Percentiles rank a stretch among this genome's conserved stretches.
Evolutionary conservation across 306 rosid species (phyloP).

Genomic region (Hippophae tibetana): DNA sequence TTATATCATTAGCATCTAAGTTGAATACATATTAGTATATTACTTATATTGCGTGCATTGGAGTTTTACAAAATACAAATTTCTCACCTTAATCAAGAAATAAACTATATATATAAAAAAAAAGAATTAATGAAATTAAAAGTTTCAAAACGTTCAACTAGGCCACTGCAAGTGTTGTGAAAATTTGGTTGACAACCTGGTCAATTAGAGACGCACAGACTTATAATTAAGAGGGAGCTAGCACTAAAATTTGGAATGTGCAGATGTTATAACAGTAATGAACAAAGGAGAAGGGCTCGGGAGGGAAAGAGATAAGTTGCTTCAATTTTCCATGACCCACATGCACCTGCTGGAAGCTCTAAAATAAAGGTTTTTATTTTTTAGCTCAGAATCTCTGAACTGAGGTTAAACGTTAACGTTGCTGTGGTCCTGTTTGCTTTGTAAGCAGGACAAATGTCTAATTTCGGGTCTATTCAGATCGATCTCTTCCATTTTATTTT

Average conservation of each 20-base stretch:
- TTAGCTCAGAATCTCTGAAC: slow-evolving; percentile 11
- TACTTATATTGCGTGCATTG: too few species aligned
- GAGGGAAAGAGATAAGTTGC: slow-evolving; percentile 10
- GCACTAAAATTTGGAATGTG: slow-evolving; percentile 29
- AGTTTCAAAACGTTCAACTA: too few species aligned
- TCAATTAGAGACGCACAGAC: too few species aligned
- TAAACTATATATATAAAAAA: too few species aligned
- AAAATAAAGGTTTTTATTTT: slow-evolving; percentile 30
- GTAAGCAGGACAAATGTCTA: slow-evolving; percentile 35
- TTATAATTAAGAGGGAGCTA: too few species aligned
- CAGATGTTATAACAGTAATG: slow-evolving; percentile 3
- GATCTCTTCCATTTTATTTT: background rate
- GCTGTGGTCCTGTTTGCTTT: slow-evolving; percentile 31
- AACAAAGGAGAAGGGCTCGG: slow-evolving; percentile 5
- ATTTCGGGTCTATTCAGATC: slow-evolving; percentile 34
- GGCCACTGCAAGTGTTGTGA: too few species aligned
- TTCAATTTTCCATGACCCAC: slow-evolving; percentile 68
- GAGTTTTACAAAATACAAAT: too few species aligned
- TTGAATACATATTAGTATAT: too few species aligned
- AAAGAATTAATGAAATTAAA: too few species aligned
- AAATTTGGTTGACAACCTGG: too few species aligned
- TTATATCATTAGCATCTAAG: too few species aligned
- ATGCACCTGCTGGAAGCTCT: slow-evolving; percentile 43
- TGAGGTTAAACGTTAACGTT: slow-evolving; percentile 6
- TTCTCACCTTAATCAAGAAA: too few species aligned